These are phyloP conservation scores for Eremothecium sinecaudum DNA, from an alignment of 1,139 yeast species.

Conservation along the genomic window DNA sequence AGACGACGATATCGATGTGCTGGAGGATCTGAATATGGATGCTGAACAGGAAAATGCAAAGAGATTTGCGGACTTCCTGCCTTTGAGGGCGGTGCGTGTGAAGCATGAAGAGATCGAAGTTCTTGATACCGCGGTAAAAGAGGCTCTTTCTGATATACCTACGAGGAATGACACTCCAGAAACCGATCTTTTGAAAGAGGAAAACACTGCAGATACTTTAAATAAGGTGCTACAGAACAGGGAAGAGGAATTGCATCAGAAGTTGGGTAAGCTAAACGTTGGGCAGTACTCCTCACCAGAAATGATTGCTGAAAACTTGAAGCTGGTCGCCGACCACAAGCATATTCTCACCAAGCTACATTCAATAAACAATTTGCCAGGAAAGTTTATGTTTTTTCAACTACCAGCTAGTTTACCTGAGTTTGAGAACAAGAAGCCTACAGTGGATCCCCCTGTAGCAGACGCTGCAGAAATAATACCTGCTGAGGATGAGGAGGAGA, in stretches of 20 bases:
- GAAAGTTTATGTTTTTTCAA: slow-evolving; percentile 51
- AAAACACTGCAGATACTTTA: slow-evolving; percentile 27
- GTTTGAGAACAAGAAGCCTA: slow-evolving; percentile 31
- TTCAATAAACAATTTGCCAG: slow-evolving; percentile 32
- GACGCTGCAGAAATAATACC: not conserved
- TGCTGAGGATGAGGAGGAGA: slow-evolving; percentile 5
- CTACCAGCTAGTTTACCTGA: slow-evolving; percentile 61
- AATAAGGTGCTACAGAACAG: slow-evolving; percentile 28
- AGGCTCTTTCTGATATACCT: slow-evolving; percentile 23
- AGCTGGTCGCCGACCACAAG: slow-evolving; percentile 32
- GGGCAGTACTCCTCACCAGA: slow-evolving; percentile 29
- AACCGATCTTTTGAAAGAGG: slow-evolving; percentile 28
- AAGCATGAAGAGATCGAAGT: slow-evolving; percentile 33
- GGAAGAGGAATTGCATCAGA: slow-evolving; percentile 23
- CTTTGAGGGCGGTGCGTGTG: slow-evolving; percentile 41
- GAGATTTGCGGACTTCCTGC: slow-evolving; percentile 38
- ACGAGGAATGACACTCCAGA: slow-evolving; percentile 27
- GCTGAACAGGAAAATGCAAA: slow-evolving; percentile 27
- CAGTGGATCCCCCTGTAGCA: slow-evolving; percentile 17
- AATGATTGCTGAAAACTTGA: slow-evolving; percentile 29
- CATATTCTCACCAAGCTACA: slow-evolving; percentile 28
- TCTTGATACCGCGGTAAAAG: slow-evolving; percentile 18
- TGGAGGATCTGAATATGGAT: slow-evolving; percentile 20
- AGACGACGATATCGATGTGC: slow-evolving; percentile 33
- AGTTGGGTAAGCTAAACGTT: slow-evolving; percentile 23